Conservation (phyloP, 257 asterid genomes). For the Agastache rugosa region DNA sequence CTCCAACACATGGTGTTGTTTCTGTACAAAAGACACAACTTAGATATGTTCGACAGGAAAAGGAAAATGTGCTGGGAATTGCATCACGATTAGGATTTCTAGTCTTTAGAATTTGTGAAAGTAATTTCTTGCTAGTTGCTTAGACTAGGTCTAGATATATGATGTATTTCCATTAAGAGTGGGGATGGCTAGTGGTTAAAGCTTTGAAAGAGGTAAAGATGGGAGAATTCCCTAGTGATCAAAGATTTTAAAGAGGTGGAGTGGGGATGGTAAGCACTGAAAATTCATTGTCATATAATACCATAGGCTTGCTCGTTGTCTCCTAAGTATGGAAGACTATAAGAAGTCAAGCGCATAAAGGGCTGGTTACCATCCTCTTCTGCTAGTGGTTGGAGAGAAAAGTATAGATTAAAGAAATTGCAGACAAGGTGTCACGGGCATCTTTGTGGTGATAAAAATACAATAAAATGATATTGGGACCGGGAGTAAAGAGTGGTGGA, state of each 20-base stretch:
- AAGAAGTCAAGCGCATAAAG: background rate
- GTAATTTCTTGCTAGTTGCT: background rate
- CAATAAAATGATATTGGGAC: background rate
- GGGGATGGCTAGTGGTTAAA: too few species aligned
- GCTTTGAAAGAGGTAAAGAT: too few species aligned
- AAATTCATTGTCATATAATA: background rate
- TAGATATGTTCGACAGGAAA: slow-evolving; percentile 3
- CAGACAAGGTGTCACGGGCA: background rate
- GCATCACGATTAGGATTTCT: background rate
- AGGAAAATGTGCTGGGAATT: background rate
- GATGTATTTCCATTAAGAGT: background rate
- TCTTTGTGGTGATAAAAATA: slow-evolving; percentile 5
- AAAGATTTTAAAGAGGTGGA: background rate
- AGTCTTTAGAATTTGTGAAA: background rate
- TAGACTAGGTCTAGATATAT: background rate
- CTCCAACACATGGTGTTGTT: background rate
- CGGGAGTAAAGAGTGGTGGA: too few species aligned
- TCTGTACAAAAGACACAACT: background rate
- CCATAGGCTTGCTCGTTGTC: background rate
- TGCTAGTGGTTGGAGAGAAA: background rate
- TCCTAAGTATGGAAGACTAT: background rate
- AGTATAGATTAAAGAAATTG: too few species aligned
- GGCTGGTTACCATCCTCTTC: background rate
- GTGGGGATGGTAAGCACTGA: background rate
- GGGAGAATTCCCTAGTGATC: too few species aligned